Conservation (phyloP, 805 yeast genomes). For the Saccharomycopsis synnaedendra region DNA sequence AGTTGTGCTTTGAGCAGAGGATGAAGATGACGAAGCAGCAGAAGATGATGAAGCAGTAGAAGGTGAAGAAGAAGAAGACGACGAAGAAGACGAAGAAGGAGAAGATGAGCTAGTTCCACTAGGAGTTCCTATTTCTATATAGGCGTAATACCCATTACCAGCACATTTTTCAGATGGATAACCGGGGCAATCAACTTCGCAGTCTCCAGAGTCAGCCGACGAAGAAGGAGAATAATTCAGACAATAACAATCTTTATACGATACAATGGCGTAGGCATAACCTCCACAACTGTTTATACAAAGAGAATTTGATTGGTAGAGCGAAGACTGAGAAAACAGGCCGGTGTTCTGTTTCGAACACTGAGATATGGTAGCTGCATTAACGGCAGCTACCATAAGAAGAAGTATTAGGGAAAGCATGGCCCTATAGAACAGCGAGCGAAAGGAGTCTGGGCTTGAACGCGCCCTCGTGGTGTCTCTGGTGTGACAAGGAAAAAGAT, state of each 20-base stretch:
- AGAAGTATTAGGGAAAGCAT: neutral
- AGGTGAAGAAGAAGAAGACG: neutral
- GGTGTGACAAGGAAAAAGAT: too few relatives aligned
- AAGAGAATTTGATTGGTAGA: conserved; percentile 28
- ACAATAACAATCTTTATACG: conserved; percentile 36
- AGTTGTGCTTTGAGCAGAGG: conserved; percentile 17
- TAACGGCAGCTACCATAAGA: neutral
- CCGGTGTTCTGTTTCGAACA: conserved; percentile 22
- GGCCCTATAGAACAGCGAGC: too few relatives aligned
- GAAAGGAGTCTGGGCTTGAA: too few relatives aligned
- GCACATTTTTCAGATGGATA: conserved; percentile 17
- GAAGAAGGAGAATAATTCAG: conserved; percentile 31
- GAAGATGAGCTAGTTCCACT: conserved; percentile 8
- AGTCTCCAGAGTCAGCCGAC: conserved; percentile 12
- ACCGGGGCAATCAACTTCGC: conserved; percentile 17
- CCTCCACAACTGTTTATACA: conserved; percentile 32
- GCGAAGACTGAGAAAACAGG: conserved; percentile 6
- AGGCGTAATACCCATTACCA: conserved; percentile 28
- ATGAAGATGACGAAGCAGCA: conserved; percentile 16
- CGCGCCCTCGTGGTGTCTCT: too few relatives aligned
- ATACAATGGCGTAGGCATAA: conserved; percentile 33
- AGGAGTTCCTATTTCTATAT: conserved; percentile 20
- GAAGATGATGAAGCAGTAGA: conserved; percentile 18
- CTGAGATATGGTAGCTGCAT: conserved; percentile 9
- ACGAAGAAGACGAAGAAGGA: neutral